Evolutionary conservation across 139 green algal genomes (phyloP).

Genomic region (Picochlorum sp.): DNA sequence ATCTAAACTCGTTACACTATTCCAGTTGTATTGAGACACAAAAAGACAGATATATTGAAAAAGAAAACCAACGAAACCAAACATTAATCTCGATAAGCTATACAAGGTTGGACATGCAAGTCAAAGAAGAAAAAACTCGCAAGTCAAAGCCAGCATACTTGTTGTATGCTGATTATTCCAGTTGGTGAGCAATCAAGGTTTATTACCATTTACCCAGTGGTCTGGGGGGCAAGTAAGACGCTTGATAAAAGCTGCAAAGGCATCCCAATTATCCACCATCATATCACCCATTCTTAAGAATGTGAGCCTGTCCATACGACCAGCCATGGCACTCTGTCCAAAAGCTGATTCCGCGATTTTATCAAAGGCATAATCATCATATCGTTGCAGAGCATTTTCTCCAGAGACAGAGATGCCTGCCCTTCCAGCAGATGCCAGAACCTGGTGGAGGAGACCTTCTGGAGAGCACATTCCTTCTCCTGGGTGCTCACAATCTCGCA

Average conservation of each 20-base stretch:
- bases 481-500: conserved; percentile 96
- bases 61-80: too few species aligned
- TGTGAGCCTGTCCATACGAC: conserved; percentile 78
- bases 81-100: too few species aligned
- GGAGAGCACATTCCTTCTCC: conserved; percentile 76
- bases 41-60: too few species aligned
- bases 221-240: conserved; percentile 25
- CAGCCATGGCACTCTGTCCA: conserved; percentile 58
- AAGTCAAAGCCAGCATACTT: too few species aligned
- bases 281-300: conserved; percentile 86
- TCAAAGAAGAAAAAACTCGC: too few species aligned
- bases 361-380: conserved; percentile 85
- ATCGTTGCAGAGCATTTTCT: conserved; percentile 95
- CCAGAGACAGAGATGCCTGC: conserved; percentile 72
- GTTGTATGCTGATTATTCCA: too few species aligned
- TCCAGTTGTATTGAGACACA: too few species aligned
- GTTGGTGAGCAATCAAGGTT: neutral
- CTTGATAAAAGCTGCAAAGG: conserved; percentile 35
- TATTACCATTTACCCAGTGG: neutral
- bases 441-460: conserved; percentile 71
- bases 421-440: conserved; percentile 55
- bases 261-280: conserved; percentile 53
- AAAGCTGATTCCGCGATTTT: conserved; percentile 84
- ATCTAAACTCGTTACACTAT: too few species aligned
- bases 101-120: too few species aligned